Evolutionary conservation across 2,329 filamentous ascomycete genomes (phyloP), one percentile per base, ranked within the genome.

Genomic region (Colletotrichum plurivorum): DNA sequence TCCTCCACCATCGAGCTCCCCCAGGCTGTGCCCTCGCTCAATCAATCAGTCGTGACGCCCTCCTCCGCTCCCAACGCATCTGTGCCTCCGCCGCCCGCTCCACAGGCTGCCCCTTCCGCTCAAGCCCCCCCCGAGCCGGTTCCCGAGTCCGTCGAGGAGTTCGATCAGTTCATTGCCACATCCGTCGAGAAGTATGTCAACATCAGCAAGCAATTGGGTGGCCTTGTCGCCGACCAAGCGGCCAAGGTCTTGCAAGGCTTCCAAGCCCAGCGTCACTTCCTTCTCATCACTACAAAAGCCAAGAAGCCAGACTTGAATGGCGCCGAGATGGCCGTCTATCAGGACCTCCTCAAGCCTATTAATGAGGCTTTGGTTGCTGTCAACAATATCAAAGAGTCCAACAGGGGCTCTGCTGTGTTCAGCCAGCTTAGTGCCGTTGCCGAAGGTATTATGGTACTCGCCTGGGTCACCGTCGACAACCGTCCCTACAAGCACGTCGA

Each of bases 401-500:
- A 97, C 80, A 90, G 94, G 51, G 89, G 89, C 9, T 92, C 92
- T 2, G 87, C 91, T 2, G 84, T 93, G 73, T 94, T 94, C 77
- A 92, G 93, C 74, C 94, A 98, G 73, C 84, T 99, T 56, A 93
- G 92, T 76, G 92, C 95, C 73, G 93, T 98, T 36, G 91, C 94
- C 1, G 95, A 98, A 77, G 95, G 95, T 73, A 95, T 97, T 73
- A 92, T 94, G 77, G 91, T 94, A 46, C 84, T 99, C 67, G 94
- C 93, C 41, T 99, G 96, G 96, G 93, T 98, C 67, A 93, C 92
- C 0, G 89, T 96, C 56, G 93, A 97, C 60, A 87, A 84, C 72
- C 94, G 94, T 78, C 96, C 96, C 2, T 91, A 89, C 72, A 95
- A 96, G 76, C 93, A 95, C 75, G 92, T 98, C 54, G 91, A 91